Conservation (phyloP, 768 basidiomycete species). For the Pulveroboletus sp. region DNA sequence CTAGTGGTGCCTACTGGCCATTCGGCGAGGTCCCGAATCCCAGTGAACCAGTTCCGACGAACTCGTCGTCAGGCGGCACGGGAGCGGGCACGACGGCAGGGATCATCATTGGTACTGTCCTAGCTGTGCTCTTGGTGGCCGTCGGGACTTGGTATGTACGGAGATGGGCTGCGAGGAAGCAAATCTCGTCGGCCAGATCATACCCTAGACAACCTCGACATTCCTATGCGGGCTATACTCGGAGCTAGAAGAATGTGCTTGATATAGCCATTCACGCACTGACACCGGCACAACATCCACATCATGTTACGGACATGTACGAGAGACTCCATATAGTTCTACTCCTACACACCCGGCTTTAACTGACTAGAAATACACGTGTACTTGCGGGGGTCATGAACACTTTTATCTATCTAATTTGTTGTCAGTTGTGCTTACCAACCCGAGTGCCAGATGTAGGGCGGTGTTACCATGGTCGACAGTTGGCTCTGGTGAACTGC, state of each 20-base stretch:
- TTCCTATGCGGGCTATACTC: conserved; percentile 14
- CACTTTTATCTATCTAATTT: no score
- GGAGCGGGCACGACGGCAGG: conserved; percentile 38
- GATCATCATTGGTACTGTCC: conserved; percentile 48
- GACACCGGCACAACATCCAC: not conserved
- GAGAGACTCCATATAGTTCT: no score
- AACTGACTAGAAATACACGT: no score
- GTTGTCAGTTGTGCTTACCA: no score
- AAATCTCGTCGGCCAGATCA: conserved; percentile 14
- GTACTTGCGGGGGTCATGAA: no score
- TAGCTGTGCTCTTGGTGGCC: conserved; percentile 41
- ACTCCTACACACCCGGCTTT: no score
- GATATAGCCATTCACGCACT: not conserved
- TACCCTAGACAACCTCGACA: conserved; percentile 23
- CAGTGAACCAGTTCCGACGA: conserved; percentile 18
- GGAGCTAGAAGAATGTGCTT: not conserved
- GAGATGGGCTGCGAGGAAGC: conserved; percentile 41
- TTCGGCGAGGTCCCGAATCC: conserved; percentile 48
- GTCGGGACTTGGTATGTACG: conserved; percentile 44
- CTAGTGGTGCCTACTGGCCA: conserved; percentile 70
- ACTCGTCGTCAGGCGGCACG: conserved; percentile 25
- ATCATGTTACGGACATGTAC: no score
- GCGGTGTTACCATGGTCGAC: no score
- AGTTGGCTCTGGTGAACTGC: no score
- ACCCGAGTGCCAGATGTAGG: no score